Evolutionary conservation across 2,329 filamentous ascomycete genomes (phyloP).

Genomic region (Zymoseptoria ardabiliae): DNA sequence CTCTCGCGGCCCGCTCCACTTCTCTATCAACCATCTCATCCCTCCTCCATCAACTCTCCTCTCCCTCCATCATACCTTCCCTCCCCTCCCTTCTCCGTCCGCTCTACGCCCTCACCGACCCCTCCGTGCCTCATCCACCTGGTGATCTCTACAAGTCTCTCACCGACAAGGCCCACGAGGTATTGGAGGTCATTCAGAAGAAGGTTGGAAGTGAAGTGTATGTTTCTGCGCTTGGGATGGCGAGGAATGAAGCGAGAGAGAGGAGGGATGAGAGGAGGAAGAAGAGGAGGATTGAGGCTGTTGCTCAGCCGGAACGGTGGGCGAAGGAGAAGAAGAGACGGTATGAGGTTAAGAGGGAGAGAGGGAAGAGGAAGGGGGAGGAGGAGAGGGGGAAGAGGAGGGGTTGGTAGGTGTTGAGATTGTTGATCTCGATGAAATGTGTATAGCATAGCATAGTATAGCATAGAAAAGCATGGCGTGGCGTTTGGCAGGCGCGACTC

Average conservation of each 20-base stretch:
- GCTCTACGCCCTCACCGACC: constrained; percentile 77
- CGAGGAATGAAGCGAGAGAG: constrained; percentile 64
- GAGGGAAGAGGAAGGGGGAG: constrained; percentile 68
- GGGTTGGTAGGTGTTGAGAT: constrained; percentile 48
- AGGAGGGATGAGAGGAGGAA: constrained; percentile 65
- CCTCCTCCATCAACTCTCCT: constrained; percentile 56
- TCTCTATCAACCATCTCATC: constrained; percentile 68
- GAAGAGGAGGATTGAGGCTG: constrained; percentile 85
- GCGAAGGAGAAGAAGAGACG: constrained; percentile 75
- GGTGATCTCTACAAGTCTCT: constrained; percentile 60
- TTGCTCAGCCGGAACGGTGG: constrained; percentile 71
- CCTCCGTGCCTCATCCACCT: constrained; percentile 52
- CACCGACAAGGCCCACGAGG: constrained; percentile 63
- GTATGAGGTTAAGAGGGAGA: constrained; percentile 75
- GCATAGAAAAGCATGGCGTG: background rate
- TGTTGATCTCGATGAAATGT: background rate
- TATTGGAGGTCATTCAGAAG: constrained; percentile 76
- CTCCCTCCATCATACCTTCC: constrained; percentile 57
- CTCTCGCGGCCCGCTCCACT: constrained; percentile 57
- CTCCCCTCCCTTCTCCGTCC: constrained; percentile 59
- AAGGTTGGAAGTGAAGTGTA: constrained; percentile 76
- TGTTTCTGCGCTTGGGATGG: constrained; percentile 63
- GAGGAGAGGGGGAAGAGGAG: constrained; percentile 66
- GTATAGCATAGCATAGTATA: background rate
- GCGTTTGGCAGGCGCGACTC: too few relatives aligned